Conservation (phyloP, 2,329 filamentous ascomycete species). For the Aureobasidium sp. region DNA sequence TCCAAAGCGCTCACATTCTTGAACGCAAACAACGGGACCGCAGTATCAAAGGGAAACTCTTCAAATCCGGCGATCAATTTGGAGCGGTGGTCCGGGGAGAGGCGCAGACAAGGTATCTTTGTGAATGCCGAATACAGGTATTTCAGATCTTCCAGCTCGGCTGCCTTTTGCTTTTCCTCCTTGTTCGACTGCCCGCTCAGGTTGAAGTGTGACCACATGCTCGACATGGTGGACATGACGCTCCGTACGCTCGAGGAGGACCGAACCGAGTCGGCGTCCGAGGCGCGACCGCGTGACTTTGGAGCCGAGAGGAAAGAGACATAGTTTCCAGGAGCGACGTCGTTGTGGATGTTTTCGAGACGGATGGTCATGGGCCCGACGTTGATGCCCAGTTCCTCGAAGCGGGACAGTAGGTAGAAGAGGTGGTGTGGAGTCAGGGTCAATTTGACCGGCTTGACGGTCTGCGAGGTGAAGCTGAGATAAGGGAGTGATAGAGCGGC, state of each 20-base stretch:
- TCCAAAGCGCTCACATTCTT: slow-evolving; percentile 94
- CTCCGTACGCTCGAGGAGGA: slow-evolving; percentile 95
- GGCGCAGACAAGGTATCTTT: slow-evolving; percentile 84
- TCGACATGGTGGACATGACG: slow-evolving; percentile 94
- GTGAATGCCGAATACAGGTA: slow-evolving; percentile 98
- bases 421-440: slow-evolving; percentile 92
- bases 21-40: slow-evolving; percentile 91
- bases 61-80: slow-evolving; percentile 87
- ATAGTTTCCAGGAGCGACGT: slow-evolving; percentile 79
- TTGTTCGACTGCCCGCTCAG: slow-evolving; percentile 73
- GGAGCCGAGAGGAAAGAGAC: slow-evolving; percentile 88
- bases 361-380: slow-evolving; percentile 96
- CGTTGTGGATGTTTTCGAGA: slow-evolving; percentile 86
- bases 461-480: slow-evolving; percentile 75
- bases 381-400: slow-evolving; percentile 82
- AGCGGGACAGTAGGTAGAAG: slow-evolving; percentile 90
- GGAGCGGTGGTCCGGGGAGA: slow-evolving; percentile 89
- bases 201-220: slow-evolving; percentile 82
- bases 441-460: slow-evolving; percentile 79
- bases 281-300: slow-evolving; percentile 65
- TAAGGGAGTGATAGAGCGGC: slow-evolving; percentile 80
- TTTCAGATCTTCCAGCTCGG: slow-evolving; percentile 77
- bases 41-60: slow-evolving; percentile 96
- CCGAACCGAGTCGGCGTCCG: slow-evolving; percentile 83
- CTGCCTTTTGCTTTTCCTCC: slow-evolving; percentile 81